Percentiles rank a stretch among this genome's conserved stretches.
These are phyloP conservation scores for Aureobasidium sp. DNA, from an alignment of 2,329 filamentous ascomycete genomes.

Conservation along the genomic window DNA sequence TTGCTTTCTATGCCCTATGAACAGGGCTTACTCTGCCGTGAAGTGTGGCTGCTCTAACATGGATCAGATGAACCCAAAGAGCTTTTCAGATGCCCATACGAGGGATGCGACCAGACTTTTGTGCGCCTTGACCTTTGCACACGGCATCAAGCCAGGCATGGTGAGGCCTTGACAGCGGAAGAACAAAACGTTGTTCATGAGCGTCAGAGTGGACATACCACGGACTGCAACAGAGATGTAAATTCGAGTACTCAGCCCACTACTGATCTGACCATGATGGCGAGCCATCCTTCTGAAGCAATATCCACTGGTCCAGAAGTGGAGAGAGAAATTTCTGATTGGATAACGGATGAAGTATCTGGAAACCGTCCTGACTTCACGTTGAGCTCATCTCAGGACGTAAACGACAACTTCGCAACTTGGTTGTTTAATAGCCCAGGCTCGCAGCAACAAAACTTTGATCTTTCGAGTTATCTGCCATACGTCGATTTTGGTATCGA, in stretches of 20 bases:
- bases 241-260: neutral
- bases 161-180: constrained; percentile 48
- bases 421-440: constrained; percentile 26
- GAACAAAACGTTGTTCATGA: neutral
- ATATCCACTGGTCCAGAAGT: neutral
- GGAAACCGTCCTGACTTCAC: neutral
- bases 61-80: constrained; percentile 76
- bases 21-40: no score
- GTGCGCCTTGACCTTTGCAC: constrained; percentile 86
- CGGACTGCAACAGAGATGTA: neutral
- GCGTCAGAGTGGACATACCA: neutral
- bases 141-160: constrained; percentile 42
- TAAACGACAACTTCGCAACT: constrained; percentile 23
- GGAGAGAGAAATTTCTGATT: neutral
- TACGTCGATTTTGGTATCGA: constrained; percentile 25
- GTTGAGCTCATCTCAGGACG: neutral
- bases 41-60: constrained; percentile 16
- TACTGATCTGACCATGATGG: neutral
- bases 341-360: neutral
- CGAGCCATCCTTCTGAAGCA: neutral
- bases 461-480: constrained; percentile 22
- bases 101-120: constrained; percentile 82
- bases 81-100: constrained; percentile 84
- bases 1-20: no score
- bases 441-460: constrained; percentile 22